Evolutionary conservation across 2,329 filamentous ascomycete species (phyloP), one percentile per base, ranked within the genome.

Genomic region (Fusarium verrucosum): DNA sequence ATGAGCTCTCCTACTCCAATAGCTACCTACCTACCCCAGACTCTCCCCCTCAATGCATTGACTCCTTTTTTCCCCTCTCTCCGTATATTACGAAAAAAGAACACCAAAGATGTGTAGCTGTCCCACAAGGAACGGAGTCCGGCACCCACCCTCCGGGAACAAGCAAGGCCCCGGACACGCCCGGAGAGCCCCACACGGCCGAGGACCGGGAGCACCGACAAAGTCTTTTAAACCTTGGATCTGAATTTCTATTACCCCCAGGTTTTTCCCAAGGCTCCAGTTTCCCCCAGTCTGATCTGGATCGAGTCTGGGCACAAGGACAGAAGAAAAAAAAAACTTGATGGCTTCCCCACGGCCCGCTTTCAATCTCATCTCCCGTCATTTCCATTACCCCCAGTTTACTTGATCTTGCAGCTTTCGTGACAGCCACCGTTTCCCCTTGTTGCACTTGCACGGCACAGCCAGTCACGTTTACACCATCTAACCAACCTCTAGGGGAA

Each of bases 221-320:
- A 45, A 43, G 58, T 25, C 41, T 41, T 60, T 60, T 58, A 30
- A 66, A 50, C 35, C 57, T 56, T 61, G 58, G 50, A 61, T 61
- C 58, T 61, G 57, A 40, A 65, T 76, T 76, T 76, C 70, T 62
- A 76, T 76, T 76, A 76, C 74, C 73, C 74, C 73, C 74, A 75
- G 72, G 55, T 75, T 76, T 66, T 47, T 33, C 58, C 54, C 36
- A 38, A 28, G 50, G 47, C 63, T 65, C 64, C 63, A 66, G 46
- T 57, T 46, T 60, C 50, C 68, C 57, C 66, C 64, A 61, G 50
- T 57, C 51, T 55, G 56, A 56, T 53, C 28, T 40, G 54, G 51
- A 58, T 57, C 54, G 37, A 32, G 30, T 43, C 50, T 43, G 40
- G 35, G 37, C 57, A 62, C 42, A 57, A 62, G 44, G 37, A 32